These are phyloP conservation scores for Penicillium atrosanguineum DNA, from an alignment of 495 filamentous ascomycete species.

Conservation along the genomic window DNA sequence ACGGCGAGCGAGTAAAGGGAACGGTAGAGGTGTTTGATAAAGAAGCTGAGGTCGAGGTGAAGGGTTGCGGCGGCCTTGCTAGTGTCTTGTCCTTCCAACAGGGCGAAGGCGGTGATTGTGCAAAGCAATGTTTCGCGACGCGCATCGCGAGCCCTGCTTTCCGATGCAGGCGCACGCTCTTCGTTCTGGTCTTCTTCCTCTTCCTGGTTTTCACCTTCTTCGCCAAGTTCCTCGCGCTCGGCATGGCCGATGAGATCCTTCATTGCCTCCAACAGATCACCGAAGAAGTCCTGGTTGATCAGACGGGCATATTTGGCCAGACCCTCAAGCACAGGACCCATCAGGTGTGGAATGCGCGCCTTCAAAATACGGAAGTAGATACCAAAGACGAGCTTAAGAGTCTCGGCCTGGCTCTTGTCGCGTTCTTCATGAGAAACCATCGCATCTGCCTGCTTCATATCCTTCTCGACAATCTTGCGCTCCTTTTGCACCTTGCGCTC, in stretches of 20 bases:
- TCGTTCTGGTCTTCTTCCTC: constrained; percentile 43
- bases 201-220: constrained; percentile 39
- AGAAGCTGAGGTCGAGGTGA: constrained; percentile 89
- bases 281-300: constrained; percentile 98
- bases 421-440: constrained; percentile 86
- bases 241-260: constrained; percentile 82
- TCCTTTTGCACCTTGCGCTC: constrained; percentile 74
- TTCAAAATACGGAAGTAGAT: constrained; percentile 94
- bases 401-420: constrained; percentile 90
- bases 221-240: constrained; percentile 49
- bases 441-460: constrained; percentile 90
- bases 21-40: constrained; percentile 88
- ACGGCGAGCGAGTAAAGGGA: constrained; percentile 72
- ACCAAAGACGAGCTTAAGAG: constrained; percentile 90
- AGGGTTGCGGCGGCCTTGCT: constrained; percentile 62
- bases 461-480: constrained; percentile 82
- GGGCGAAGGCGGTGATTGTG: constrained; percentile 90
- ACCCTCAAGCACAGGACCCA: constrained; percentile 92
- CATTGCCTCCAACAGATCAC: constrained; percentile 88
- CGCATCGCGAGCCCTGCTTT: constrained; percentile 53
- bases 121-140: constrained; percentile 89
- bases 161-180: constrained; percentile 30
- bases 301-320: constrained; percentile 89
- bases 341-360: constrained; percentile 66
- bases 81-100: constrained; percentile 84